Base-by-base conservation (phyloP, 306 rosid species). In the Boehmeria nivea region DNA sequence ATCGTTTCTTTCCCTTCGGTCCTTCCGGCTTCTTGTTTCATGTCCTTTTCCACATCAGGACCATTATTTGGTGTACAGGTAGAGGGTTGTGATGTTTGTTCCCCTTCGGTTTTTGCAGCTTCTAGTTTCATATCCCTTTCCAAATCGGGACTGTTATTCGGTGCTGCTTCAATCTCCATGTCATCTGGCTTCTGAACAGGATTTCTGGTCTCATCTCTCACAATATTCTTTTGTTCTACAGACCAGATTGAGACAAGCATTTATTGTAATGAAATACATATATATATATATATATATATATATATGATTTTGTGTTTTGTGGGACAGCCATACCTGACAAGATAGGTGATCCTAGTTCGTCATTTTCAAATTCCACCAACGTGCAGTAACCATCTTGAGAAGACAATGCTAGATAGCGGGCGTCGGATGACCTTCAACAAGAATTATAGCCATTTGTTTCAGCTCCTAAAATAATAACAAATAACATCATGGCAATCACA, bases 341-440 rank as follows among this genome's bases (percentile, higher is more conserved):
- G 72, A 68, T 54, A 2, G 93, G 95, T 48, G 77, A 55, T 54
- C 99, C 99, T 44, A 84, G 83, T 76, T 91, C 99, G 10, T 74
- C 75, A 51, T 69, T 70, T 67, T 84, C 96, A 54, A 91, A 91
- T 74, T 91, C 93, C 42, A 91, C 76, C 59, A 87, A 62, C 25
- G 96, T 84, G 71, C 99, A 81, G 78, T 76, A 91, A 55, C 95
- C 93, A 75, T 87, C 99, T 81, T 91, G 99, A 24, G 99, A 91
- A 18, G 99, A 84, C 69, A 83, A 39, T 43, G 93, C 99, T 63
- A 87, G 69, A 73, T 78, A 91, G 19, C 42, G 87, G 42, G 84
- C 96, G 67, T 91, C 87, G 8, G 84, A 68, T 63, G 96, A 91
- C 99, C 99, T 90, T 52, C 38, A 69, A 50, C 61, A 74, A 63